phyloP scores from a whole-genome alignment of 2,329 filamentous ascomycete species.

The Curvularia hawaiiensis region DNA sequence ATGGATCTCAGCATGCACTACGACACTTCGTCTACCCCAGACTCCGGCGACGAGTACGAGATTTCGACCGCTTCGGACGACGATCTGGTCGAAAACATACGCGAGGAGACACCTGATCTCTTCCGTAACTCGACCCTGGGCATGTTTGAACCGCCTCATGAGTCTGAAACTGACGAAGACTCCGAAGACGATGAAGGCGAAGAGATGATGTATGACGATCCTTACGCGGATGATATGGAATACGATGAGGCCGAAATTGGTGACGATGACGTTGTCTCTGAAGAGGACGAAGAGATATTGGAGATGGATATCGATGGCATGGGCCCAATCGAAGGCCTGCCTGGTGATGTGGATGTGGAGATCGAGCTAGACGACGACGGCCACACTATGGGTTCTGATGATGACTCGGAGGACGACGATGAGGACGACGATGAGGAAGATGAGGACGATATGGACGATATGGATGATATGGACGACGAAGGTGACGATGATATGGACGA shows the following conservation, averaged over 20 bases:
- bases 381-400: slow-evolving; percentile 62
- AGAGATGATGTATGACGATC: slow-evolving; percentile 79
- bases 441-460: slow-evolving; percentile 51
- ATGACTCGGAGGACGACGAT: slow-evolving; percentile 60
- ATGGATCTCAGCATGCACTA: slow-evolving; percentile 83
- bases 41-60: slow-evolving; percentile 78
- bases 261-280: slow-evolving; percentile 75
- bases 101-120: slow-evolving; percentile 85
- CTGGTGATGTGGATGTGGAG: slow-evolving; percentile 75
- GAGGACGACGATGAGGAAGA: slow-evolving; percentile 61
- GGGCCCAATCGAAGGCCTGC: slow-evolving; percentile 70
- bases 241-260: slow-evolving; percentile 80
- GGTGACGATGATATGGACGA: slow-evolving; percentile 46
- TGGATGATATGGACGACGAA: slow-evolving; percentile 47
- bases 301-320: slow-evolving; percentile 80
- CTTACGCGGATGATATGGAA: slow-evolving; percentile 88
- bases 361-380: slow-evolving; percentile 78
- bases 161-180: slow-evolving; percentile 77
- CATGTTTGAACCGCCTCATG: slow-evolving; percentile 85
- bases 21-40: slow-evolving; percentile 69
- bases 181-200: slow-evolving; percentile 68
- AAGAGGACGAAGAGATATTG: slow-evolving; percentile 84
- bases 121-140: slow-evolving; percentile 96
- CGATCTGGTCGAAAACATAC: slow-evolving; percentile 78
- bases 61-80: slow-evolving; percentile 90